Conservation (phyloP, 2,329 filamentous ascomycete genomes). For the Aspergillus pseudotamarii region DNA sequence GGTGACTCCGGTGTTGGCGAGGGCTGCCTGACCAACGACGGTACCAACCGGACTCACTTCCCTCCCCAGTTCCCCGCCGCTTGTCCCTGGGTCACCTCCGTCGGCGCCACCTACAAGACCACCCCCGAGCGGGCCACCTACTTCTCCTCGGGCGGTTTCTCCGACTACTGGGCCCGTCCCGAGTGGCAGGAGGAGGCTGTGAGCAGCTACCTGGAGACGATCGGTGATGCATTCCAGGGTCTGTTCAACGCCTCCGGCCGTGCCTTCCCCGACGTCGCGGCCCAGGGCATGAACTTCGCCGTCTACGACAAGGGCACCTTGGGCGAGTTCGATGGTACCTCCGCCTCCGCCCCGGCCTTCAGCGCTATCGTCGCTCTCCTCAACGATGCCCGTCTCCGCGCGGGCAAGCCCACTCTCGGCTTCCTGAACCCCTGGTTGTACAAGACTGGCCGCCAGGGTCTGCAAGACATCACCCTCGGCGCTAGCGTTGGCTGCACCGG, state of each 20-base stretch:
- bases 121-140: conserved; percentile 43
- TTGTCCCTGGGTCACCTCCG: conserved; percentile 44
- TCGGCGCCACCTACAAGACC: conserved; percentile 44
- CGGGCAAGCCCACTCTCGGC: conserved; percentile 54
- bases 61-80: conserved; percentile 45
- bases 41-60: conserved; percentile 42
- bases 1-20: conserved; percentile 52
- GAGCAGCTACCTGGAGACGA: conserved; percentile 31
- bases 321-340: conserved; percentile 41
- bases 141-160: conserved; percentile 48
- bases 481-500: conserved; percentile 53
- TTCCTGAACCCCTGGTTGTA: conserved; percentile 67
- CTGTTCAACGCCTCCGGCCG: conserved; percentile 40
- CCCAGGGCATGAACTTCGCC: conserved; percentile 38
- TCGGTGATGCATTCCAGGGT: conserved; percentile 29
- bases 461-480: conserved; percentile 54
- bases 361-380: conserved; percentile 62
- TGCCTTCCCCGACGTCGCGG: conserved; percentile 46
- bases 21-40: conserved; percentile 38
- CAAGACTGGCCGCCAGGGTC: conserved; percentile 39
- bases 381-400: conserved; percentile 61
- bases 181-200: conserved; percentile 41
- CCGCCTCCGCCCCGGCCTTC: conserved; percentile 60
- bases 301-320: conserved; percentile 35
- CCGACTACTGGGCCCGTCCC: conserved; percentile 40